These are phyloP conservation scores for Hypoxylon trugodes DNA, from an alignment of 495 filamentous ascomycete genomes.

Conservation along the genomic window DNA sequence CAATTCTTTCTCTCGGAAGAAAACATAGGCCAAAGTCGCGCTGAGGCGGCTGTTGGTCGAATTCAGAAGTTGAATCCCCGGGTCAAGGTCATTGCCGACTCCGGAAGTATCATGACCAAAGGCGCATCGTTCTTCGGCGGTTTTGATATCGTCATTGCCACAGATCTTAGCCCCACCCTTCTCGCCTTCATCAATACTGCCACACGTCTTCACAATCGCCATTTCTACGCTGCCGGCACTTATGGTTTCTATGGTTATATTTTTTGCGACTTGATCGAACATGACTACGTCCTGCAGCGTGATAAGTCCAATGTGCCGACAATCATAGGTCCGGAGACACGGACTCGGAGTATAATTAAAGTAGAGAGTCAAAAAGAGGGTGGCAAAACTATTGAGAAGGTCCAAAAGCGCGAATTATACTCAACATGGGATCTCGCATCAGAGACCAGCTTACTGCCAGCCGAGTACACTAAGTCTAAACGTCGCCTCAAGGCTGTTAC, in stretches of 20 bases:
- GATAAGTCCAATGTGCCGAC: constrained; percentile 79
- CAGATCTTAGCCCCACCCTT: constrained; percentile 76
- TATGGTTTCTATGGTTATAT: constrained; percentile 95
- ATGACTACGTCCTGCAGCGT: constrained; percentile 88
- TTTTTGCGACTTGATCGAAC: constrained; percentile 88
- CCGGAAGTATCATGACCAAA: constrained; percentile 68
- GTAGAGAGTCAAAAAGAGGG: constrained; percentile 76
- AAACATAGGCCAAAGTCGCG: constrained; percentile 81
- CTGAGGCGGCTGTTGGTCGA: constrained; percentile 78
- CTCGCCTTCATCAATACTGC: constrained; percentile 83
- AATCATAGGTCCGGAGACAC: constrained; percentile 69
- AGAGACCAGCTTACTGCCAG: constrained; percentile 75
- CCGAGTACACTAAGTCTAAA: constrained; percentile 70
- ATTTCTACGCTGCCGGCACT: constrained; percentile 87
- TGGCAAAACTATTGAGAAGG: constrained; percentile 80
- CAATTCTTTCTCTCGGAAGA: constrained; percentile 85
- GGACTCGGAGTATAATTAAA: constrained; percentile 77
- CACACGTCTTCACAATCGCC: constrained; percentile 74
- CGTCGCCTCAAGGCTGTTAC: constrained; percentile 78
- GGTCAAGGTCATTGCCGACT: constrained; percentile 77
- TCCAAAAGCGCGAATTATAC: constrained; percentile 91
- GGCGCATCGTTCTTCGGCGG: constrained; percentile 73
- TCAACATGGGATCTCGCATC: constrained; percentile 78
- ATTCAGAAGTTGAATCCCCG: constrained; percentile 90
- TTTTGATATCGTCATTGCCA: constrained; percentile 92